Evolutionary conservation across 164 flowering plant genomes (phyloP).

Genomic region (Litsea cubeba): DNA sequence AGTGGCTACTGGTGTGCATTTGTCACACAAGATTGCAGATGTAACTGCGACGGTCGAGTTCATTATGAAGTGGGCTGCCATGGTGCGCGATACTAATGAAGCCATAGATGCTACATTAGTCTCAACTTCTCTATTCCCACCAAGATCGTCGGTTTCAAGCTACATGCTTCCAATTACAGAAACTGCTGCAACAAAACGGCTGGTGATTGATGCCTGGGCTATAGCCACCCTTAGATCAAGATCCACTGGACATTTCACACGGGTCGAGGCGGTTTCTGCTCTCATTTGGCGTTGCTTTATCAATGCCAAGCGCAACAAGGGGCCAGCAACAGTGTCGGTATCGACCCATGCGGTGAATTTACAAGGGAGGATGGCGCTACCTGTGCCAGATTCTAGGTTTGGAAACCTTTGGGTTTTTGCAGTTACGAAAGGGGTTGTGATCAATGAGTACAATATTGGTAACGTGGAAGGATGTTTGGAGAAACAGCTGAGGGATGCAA

Average conservation of each 20-base stretch:
- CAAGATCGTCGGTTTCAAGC: background rate
- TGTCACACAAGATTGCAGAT: background rate
- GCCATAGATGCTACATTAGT: background rate
- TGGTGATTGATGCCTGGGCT: too few species aligned
- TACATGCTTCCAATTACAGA: background rate
- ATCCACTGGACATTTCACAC: constrained; percentile 12
- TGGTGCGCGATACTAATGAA: background rate
- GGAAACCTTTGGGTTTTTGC: constrained; percentile 10
- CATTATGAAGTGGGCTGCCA: constrained; percentile 22
- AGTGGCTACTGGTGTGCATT: constrained; percentile 21
- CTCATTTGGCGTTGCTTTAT: constrained; percentile 37
- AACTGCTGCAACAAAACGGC: too few species aligned
- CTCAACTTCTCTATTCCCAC: constrained; percentile 9
- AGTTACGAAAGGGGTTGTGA: too few species aligned
- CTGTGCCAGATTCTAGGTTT: constrained; percentile 11
- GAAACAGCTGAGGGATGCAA: constrained; percentile 1
- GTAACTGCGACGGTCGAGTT: constrained; percentile 8
- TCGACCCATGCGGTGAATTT: constrained; percentile 15
- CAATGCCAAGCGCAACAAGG: background rate
- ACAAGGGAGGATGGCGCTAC: constrained; percentile 16
- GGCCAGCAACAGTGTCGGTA: background rate
- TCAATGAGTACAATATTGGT: too few species aligned
- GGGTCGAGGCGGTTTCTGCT: constrained; percentile 44
- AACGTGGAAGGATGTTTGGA: background rate
- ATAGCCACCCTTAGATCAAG: too few species aligned